Evolutionary conservation across 768 basidiomycete genomes (phyloP), one percentile per base, ranked within the genome.

Genomic region (Pulveroboletus sp.): DNA sequence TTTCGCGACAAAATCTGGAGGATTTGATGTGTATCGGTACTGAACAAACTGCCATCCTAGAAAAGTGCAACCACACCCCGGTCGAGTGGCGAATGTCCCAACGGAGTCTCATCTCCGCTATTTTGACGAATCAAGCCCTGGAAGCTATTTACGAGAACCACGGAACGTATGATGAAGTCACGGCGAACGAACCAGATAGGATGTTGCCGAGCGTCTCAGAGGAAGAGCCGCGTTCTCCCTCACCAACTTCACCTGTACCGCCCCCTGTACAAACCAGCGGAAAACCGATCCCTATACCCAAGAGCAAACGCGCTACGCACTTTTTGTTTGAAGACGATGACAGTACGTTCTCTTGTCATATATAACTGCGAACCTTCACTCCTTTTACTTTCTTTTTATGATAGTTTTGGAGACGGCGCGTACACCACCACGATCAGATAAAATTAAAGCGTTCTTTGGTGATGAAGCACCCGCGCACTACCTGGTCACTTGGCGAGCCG

Each of bases 391-490:
- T n/a, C n/a, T 33, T 45, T 27, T 33, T 24, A 40, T 20, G 12
- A 19, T 43, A 67, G 67, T 40, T 39, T 27, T 62, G 21, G 19
- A 38, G 14, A 33, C 37, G 9, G 35, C 44, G 9, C 63, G 56
- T 13, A 50, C 52, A 0, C 60, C 58, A 40, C 55, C 58, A 3
- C 55, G 67, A 47, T 43, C 55, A 2, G 49, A 67, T 36, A 82
- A 82, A 57, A 71, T 82, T 44, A 65, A 67, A 42, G 75, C 75
- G 54, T 62, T 81, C 39, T 71, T 84, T 52, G 82, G 82, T 7
- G 67, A 71, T 8, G 79, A 80, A 32, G 74, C 73, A 9, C 79
- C 80, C 0, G 63, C 64, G 19, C 66, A 72, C 41, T 73, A 74
- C 53, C 56, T 79, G 39, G 66, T 65, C 27, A 68, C 65, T 39